A percentile compares a stretch with the other conserved stretches of the same genome.
Conservation (phyloP, 208 protist genomes). For the Tritrichomonas foetus region DNA sequence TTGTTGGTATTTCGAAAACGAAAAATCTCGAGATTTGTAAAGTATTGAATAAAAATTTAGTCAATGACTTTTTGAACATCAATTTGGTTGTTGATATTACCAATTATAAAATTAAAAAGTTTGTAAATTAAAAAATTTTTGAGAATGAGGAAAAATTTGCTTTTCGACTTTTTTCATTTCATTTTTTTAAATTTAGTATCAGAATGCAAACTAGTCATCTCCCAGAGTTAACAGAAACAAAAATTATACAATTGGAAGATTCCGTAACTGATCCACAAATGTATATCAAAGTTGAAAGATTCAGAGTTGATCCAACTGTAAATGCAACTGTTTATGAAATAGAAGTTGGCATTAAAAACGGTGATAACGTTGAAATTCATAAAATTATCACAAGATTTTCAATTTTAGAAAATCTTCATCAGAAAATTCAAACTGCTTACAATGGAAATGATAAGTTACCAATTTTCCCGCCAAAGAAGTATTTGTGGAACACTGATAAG, state of each 20-base stretch:
- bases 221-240: too few relatives aligned
- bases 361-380: not conserved
- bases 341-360: not conserved
- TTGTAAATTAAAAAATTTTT: too few relatives aligned
- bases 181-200: too few relatives aligned
- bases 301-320: not conserved
- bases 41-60: too few relatives aligned
- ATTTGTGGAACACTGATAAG: not conserved
- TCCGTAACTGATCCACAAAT: not conserved
- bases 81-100: too few relatives aligned
- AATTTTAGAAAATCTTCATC: not conserved
- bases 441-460: not conserved
- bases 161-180: too few relatives aligned
- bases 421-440: not conserved
- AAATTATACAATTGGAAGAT: not conserved
- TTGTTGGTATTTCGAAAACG: too few relatives aligned
- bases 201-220: too few relatives aligned
- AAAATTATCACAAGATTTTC: not conserved
- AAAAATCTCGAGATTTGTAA: too few relatives aligned
- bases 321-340: not conserved
- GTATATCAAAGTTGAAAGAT: not conserved
- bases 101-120: too few relatives aligned
- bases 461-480: not conserved
- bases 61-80: too few relatives aligned
- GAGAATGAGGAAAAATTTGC: too few relatives aligned